Evolutionary conservation across 768 basidiomycete species (phyloP).

Genomic region (Mrakia gelida): DNA sequence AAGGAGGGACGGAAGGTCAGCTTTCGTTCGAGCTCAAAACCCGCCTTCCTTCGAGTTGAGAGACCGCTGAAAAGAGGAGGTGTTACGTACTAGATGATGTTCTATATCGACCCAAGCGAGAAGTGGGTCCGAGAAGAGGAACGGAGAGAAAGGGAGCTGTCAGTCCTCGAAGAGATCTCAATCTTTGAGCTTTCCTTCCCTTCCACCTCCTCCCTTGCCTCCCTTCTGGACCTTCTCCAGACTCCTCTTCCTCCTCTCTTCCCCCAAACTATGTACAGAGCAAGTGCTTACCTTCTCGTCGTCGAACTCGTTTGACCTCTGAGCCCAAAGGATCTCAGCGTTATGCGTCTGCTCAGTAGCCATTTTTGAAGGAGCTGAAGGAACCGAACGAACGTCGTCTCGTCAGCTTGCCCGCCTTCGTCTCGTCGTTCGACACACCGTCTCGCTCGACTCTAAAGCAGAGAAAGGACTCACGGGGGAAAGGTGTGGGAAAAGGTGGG

Average conservation of each 20-base stretch:
- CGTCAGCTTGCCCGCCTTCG: not conserved
- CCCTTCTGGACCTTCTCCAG: not conserved
- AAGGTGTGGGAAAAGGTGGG: no score
- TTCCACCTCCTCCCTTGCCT: not conserved
- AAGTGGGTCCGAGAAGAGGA: not conserved
- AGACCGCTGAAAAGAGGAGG: not conserved
- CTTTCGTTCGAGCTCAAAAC: not conserved
- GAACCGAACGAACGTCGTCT: not conserved
- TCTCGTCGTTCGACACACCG: no score
- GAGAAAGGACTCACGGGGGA: no score
- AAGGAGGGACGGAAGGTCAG: not conserved
- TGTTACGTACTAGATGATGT: slow-evolving; percentile 58
- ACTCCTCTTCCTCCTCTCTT: not conserved
- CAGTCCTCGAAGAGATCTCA: not conserved
- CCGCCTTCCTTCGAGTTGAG: slow-evolving; percentile 43
- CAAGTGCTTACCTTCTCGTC: slow-evolving; percentile 58
- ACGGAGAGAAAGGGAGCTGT: not conserved
- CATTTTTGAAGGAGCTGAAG: slow-evolving; percentile 15
- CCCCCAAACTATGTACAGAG: not conserved
- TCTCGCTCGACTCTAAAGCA: no score
- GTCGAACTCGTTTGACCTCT: slow-evolving; percentile 67
- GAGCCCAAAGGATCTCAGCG: slow-evolving; percentile 88
- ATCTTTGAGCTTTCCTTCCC: not conserved
- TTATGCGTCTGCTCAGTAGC: slow-evolving; percentile 20
- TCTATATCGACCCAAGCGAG: slow-evolving; percentile 52